Evolutionary conservation across 768 basidiomycete genomes (phyloP).

Genomic region (Collybia nuda): DNA sequence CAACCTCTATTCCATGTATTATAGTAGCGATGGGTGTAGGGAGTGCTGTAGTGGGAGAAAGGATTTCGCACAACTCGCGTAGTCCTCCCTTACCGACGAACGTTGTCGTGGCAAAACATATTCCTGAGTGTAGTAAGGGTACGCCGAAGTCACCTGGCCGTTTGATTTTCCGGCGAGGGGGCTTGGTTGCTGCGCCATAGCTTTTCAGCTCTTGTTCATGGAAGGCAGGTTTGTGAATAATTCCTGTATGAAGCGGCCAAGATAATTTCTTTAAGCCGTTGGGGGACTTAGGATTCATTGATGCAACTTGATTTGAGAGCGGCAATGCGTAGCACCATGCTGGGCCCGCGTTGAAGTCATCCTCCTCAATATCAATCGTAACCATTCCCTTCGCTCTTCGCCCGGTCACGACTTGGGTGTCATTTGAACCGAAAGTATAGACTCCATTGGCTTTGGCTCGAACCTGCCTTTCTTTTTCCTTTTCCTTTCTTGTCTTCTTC

Average conservation of each 20-base stretch:
- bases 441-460: slow-evolving; percentile 26
- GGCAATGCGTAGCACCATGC: slow-evolving; percentile 26
- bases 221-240: no score
- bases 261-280: no score
- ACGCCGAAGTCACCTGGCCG: slow-evolving; percentile 50
- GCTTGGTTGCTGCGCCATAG: no score
- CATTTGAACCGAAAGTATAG: slow-evolving; percentile 38
- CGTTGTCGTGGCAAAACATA: slow-evolving; percentile 48
- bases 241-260: no score
- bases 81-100: slow-evolving; percentile 65
- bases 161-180: no score
- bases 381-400: slow-evolving; percentile 27
- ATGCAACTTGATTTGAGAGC: slow-evolving; percentile 21
- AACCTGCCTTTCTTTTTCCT: slow-evolving; percentile 25
- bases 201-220: no score
- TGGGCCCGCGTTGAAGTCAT: slow-evolving; percentile 30
- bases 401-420: slow-evolving; percentile 37
- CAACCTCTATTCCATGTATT: slow-evolving; percentile 42
- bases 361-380: slow-evolving; percentile 45
- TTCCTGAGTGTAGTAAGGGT: slow-evolving; percentile 45
- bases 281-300: slow-evolving; percentile 2
- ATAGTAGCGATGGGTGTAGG: slow-evolving; percentile 25
- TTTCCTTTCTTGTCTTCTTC: slow-evolving; percentile 26
- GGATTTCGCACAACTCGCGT: slow-evolving; percentile 47
- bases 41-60: slow-evolving; percentile 16